A percentile compares a stretch with the other conserved stretches of the same genome.
phyloP scores from a whole-genome alignment of 805 yeast species.

The Yarrowia osloensis region DNA sequence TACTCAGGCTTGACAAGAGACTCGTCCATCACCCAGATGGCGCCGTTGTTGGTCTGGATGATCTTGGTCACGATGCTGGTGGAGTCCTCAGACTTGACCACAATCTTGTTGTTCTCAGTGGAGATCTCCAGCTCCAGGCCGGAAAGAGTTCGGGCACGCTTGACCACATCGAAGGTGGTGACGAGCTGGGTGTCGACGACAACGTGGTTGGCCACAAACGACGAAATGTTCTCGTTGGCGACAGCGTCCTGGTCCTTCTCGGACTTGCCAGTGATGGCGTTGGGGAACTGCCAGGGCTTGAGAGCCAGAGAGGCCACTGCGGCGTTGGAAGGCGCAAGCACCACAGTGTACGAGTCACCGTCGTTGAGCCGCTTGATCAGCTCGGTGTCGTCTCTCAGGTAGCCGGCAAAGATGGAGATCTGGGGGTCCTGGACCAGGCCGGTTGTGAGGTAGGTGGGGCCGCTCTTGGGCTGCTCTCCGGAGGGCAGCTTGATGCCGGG shows the following conservation, averaged over 20 bases:
- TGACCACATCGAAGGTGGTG: conserved; percentile 6
- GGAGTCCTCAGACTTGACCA: conserved; percentile 32
- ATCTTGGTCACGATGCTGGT: conserved; percentile 21
- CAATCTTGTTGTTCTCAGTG: conserved; percentile 22
- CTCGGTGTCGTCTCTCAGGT: conserved; percentile 63
- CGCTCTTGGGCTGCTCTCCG: conserved; percentile 41
- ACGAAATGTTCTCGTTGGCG: conserved; percentile 53
- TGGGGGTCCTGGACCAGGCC: conserved; percentile 47
- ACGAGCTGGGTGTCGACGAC: conserved; percentile 34
- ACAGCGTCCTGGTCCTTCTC: conserved; percentile 53
- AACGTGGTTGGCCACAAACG: conserved; percentile 66
- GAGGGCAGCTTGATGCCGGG: conserved; percentile 12
- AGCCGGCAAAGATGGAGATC: conserved; percentile 65
- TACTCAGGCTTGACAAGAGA: conserved; percentile 32
- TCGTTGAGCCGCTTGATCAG: conserved; percentile 53
- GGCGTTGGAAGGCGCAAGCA: conserved; percentile 71
- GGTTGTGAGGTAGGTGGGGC: conserved; percentile 43
- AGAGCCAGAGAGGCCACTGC: conserved; percentile 53
- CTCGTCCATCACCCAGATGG: conserved; percentile 39
- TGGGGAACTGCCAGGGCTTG: conserved; percentile 87
- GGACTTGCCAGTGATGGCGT: conserved; percentile 45
- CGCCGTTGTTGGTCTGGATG: conserved; percentile 37
- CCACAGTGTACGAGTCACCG: conserved; percentile 48
- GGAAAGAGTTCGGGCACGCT: conserved; percentile 38
- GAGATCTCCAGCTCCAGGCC: conserved; percentile 26